These are phyloP conservation scores for Pyrenochaeta sp. DNA, from an alignment of 2,329 filamentous ascomycete species.

Conservation along the genomic window DNA sequence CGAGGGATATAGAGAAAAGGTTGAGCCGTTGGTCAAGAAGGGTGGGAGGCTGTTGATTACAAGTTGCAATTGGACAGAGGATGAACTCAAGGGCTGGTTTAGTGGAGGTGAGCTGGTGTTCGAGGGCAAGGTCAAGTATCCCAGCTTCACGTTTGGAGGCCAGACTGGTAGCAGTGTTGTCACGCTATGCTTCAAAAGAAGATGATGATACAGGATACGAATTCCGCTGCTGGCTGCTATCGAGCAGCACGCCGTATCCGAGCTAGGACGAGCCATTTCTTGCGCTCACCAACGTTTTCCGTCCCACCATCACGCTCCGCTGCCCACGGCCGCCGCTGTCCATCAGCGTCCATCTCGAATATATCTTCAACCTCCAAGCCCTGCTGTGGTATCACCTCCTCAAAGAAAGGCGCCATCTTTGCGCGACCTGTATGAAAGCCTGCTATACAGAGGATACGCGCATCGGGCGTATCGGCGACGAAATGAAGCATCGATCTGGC, in stretches of 20 bases:
- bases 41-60: conserved; percentile 84
- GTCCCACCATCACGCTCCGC: conserved; percentile 62
- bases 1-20: conserved; percentile 76
- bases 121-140: conserved; percentile 77
- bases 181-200: conserved; percentile 78
- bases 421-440: conserved; percentile 75
- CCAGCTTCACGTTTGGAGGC: conserved; percentile 87
- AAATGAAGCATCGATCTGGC: conserved; percentile 69
- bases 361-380: conserved; percentile 68
- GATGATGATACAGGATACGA: conserved; percentile 20
- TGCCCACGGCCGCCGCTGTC: conserved; percentile 67
- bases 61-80: conserved; percentile 98
- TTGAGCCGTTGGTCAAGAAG: conserved; percentile 71
- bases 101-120: conserved; percentile 63
- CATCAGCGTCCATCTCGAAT: conserved; percentile 73
- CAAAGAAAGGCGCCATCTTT: conserved; percentile 72
- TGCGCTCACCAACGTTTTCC: conserved; percentile 69
- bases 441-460: conserved; percentile 70
- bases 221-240: neutral
- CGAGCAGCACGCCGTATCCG: conserved; percentile 33
- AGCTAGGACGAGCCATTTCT: conserved; percentile 74
- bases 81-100: conserved; percentile 84
- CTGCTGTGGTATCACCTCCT: conserved; percentile 56
- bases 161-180: conserved; percentile 88
- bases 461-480: conserved; percentile 54